These are phyloP conservation scores for Botryotinia calthae DNA, from an alignment of 2,329 filamentous ascomycete species.

Conservation along the genomic window DNA sequence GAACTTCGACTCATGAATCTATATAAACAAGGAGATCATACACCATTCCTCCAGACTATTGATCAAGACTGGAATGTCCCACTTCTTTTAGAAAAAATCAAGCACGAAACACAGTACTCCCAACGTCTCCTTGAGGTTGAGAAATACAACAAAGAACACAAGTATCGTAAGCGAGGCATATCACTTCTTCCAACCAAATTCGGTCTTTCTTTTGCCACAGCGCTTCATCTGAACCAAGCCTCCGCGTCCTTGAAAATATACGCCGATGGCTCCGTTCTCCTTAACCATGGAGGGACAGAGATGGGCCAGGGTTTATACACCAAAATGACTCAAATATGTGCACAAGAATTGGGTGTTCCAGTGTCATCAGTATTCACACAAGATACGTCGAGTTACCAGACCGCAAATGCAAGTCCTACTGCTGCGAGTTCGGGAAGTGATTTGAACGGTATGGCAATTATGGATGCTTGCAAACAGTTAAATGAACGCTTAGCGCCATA, in stretches of 20 bases:
- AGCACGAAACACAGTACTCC: conserved; percentile 69
- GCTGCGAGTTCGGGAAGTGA: conserved; percentile 91
- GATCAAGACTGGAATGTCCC: conserved; percentile 85
- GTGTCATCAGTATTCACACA: conserved; percentile 80
- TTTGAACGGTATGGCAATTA: conserved; percentile 92
- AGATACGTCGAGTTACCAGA: conserved; percentile 90
- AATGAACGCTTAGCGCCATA: conserved; percentile 84
- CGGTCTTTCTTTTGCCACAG: conserved; percentile 85
- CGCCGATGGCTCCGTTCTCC: conserved; percentile 84
- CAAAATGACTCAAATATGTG: conserved; percentile 92
- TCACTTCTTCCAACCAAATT: conserved; percentile 84
- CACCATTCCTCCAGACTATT: conserved; percentile 85
- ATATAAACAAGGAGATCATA: conserved; percentile 71
- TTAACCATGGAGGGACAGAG: conserved; percentile 92
- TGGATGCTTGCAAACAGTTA: conserved; percentile 83
- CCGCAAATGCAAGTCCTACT: conserved; percentile 86
- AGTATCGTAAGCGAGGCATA: conserved; percentile 88
- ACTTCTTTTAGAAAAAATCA: conserved; percentile 84
- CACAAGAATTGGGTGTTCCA: conserved; percentile 79
- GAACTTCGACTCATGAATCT: conserved; percentile 80
- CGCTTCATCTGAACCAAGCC: conserved; percentile 90
- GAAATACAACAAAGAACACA: conserved; percentile 77
- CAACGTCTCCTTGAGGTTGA: conserved; percentile 64
- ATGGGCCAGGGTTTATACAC: conserved; percentile 95
- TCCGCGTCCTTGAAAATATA: conserved; percentile 94